Base-by-base conservation (phyloP, 2,329 filamentous ascomycete genomes). In the Capronia americana region DNA sequence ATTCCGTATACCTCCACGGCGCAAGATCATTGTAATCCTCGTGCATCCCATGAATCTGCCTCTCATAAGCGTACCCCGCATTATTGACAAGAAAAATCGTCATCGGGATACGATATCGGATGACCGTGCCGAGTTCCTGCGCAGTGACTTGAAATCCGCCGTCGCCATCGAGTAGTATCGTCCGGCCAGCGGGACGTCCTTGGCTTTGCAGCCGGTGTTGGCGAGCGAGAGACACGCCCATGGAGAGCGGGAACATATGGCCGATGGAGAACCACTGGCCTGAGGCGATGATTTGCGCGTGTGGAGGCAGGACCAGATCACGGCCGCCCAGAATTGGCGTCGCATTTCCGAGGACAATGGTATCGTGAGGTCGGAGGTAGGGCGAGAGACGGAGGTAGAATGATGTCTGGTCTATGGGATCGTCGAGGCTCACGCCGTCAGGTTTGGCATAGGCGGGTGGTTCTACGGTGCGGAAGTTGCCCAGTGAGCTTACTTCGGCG, bases 31-130 rank as follows among this genome's bases (percentile, higher is more conserved):
- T 96, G 82, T 96, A 96, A 28, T 75, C 77, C 34, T 87, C 91
- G 8, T 93, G 83, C 87, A 90, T 90, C 61, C 92, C 92, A 78
- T 96, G 92, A 74, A 96, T 96, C 77, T 87, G 91, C 32, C 93
- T 88, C 80, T 97, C 93, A 76, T 96, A 95, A 10, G 92, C 95
- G 80, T 91, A 96, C 11, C 93, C 93, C 48, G 93, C 87, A 76
- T 96, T 96, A 83, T 91, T 92, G 71, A 96, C 90, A 69, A 95
- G 84, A 76, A 96, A 94, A 69, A 96, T 88, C 74, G 93, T 94
- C 23, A 91, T 87, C 68, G 89, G 88, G 64, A 96, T 81, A 26
- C 86, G 83, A 67, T 91, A 88, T 32, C 89, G 86, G 70, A 96
- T 86, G 85, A 96, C 94, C 11, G 92, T 95, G 77, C 88, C 91